Evolutionary conservation across 1,284 basidiomycete species (phyloP).

Genomic region (Meira miltonrushii): DNA sequence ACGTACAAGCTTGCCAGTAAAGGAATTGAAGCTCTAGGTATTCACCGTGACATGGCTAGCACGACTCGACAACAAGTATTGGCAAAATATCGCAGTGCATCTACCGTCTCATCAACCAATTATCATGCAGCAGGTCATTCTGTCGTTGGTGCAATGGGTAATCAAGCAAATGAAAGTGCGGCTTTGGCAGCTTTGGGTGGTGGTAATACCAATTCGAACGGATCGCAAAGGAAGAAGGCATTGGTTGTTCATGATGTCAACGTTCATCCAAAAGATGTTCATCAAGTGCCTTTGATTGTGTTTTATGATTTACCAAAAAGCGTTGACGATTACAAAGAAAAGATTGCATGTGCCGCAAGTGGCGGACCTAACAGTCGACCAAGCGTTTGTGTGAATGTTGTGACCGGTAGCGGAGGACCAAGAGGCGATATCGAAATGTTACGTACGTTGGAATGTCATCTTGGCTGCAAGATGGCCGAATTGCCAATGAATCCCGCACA

Average conservation of each 20-base stretch:
- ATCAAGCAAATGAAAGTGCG: not conserved
- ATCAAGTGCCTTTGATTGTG: constrained; percentile 82
- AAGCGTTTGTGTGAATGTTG: constrained; percentile 86
- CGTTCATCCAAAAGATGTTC: constrained; percentile 79
- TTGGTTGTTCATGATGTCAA: constrained; percentile 85
- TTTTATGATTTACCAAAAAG: constrained; percentile 78
- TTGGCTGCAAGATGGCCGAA: constrained; percentile 42
- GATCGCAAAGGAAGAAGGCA: constrained; percentile 56
- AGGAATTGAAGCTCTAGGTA: constrained; percentile 74
- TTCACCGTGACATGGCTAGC: constrained; percentile 76
- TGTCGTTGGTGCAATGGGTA: constrained; percentile 16
- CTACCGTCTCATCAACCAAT: constrained; percentile 15
- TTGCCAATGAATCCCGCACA: constrained; percentile 34
- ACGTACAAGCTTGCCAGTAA: constrained; percentile 75
- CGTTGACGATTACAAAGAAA: constrained; percentile 90
- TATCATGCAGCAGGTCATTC: constrained; percentile 25
- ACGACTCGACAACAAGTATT: constrained; percentile 71
- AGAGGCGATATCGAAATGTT: constrained; percentile 83
- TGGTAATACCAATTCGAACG: constrained; percentile 36
- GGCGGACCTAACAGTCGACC: constrained; percentile 69
- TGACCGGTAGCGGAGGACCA: constrained; percentile 82
- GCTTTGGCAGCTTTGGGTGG: constrained; percentile 10
- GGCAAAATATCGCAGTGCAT: constrained; percentile 67
- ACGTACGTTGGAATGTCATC: constrained; percentile 80
- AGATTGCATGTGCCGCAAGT: constrained; percentile 59